Conservation (phyloP, 1,284 basidiomycete genomes). For the Ustilago loliicola region DNA sequence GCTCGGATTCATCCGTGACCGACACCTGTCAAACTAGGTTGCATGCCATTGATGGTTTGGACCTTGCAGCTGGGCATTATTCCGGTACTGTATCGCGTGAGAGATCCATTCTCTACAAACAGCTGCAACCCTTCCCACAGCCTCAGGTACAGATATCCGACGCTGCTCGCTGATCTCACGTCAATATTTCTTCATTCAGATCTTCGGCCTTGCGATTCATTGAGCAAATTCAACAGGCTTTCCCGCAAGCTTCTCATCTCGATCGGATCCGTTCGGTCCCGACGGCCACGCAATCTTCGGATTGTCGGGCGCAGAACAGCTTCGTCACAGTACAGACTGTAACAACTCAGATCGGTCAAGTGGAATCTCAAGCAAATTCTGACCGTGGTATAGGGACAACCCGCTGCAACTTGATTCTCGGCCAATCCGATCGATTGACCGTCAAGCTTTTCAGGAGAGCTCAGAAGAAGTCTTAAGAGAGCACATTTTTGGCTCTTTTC, state of each 20-base stretch:
- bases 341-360: slow-evolving; percentile 7
- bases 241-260: background rate
- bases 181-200: background rate
- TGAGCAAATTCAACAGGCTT: background rate
- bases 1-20: background rate
- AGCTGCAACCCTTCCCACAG: slow-evolving; percentile 2
- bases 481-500: background rate
- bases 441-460: background rate
- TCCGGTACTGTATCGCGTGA: background rate
- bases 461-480: background rate
- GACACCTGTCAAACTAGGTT: background rate
- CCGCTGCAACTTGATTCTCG: background rate
- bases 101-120: background rate
- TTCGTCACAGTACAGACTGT: background rate
- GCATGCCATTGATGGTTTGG: slow-evolving; percentile 1
- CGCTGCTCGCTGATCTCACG: background rate
- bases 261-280: slow-evolving; percentile 2
- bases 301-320: background rate
- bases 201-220: too few relatives aligned
- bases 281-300: background rate
- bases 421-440: background rate
- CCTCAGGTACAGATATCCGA: slow-evolving; percentile 3
- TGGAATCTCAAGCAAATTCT: background rate
- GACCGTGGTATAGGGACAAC: background rate
- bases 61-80: slow-evolving; percentile 1